Base-by-base conservation (phyloP, 257 asterid genomes). In the Cordia subcordata region DNA sequence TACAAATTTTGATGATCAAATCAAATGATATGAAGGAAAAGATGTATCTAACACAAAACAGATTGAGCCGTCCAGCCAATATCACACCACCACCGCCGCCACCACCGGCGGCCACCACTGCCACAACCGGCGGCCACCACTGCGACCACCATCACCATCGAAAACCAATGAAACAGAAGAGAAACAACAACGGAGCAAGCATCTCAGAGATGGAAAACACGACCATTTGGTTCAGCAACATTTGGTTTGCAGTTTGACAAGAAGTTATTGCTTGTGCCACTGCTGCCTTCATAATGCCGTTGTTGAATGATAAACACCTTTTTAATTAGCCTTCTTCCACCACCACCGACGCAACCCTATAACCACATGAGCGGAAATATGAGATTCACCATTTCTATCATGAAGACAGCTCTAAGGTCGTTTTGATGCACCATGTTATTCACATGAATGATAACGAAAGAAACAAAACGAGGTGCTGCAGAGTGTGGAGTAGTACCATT, bases 51-150 rank as follows among this genome's bases (percentile, higher is more conserved):
- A 16, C 17, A 53, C 60, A 53, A 13, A 64, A 22, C 35, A 70
- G 84, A 81, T 81, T 81, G 87, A 81, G 87, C 87, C 87, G 84
- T 70, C 75, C 76, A 75, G 63, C 67, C 72, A 49, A 61, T 70
- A 58, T 62, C 79, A 66, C 68, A 27, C 6, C 35, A 27, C 35
- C 35, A 27, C 35, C 75, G 45, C 60, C 66, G 13, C 68, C 59
- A 13, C 44, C 68, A 49, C 57, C 74, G 46, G 20, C 61, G 21
- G 27, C 6, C 35, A 27, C 35, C 35, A 27, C 35, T 73, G 45
- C 60, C 66, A 13, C 68, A 55, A 13, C 16, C 40, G 32, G 4
- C 39, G 18, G n/a, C 38, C 68, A 27, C 6, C 35, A 27, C 35
- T 6, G 6, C 35, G 73, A 49, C 60, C 66, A 13, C 68, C 59